A percentile compares a stretch with the other conserved stretches of the same genome.
Conservation (phyloP, 2,329 filamentous ascomycete genomes). For the Bertia moriformis region DNA sequence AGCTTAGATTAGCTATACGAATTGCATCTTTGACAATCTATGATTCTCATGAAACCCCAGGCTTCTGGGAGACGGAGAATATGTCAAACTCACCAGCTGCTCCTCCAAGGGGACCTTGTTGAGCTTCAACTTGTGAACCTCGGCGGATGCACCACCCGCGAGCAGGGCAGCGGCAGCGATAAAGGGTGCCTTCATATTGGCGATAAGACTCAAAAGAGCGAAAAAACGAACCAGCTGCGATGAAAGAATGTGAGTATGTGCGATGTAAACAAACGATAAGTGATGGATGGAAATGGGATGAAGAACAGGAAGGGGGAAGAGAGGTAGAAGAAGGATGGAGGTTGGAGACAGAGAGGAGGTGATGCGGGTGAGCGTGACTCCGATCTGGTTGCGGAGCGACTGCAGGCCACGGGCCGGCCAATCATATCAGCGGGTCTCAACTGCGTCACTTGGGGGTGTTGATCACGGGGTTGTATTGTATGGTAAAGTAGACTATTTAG, state of each 20-base stretch:
- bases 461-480: no score
- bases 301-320: neutral
- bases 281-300: neutral
- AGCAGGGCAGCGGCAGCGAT: slow-evolving; percentile 67
- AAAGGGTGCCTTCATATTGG: slow-evolving; percentile 72
- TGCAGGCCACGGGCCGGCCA: neutral
- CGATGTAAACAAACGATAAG: neutral
- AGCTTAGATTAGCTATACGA: slow-evolving; percentile 6
- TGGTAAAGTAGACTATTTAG: no score
- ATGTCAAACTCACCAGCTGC: slow-evolving; percentile 76
- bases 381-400: neutral
- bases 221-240: no score
- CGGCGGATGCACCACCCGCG: slow-evolving; percentile 67
- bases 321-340: neutral
- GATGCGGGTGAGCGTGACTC: no score
- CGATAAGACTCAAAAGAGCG: no score
- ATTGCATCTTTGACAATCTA: slow-evolving; percentile 4
- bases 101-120: slow-evolving; percentile 88
- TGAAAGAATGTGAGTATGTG: neutral
- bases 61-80: neutral
- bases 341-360: neutral
- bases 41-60: no score
- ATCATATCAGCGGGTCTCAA: neutral
- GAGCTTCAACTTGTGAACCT: slow-evolving; percentile 90
- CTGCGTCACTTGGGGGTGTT: neutral